Percentiles rank a stretch among this genome's conserved stretches.
phyloP scores from a whole-genome alignment of 306 rosid genomes.

The Elaeagnus macrophylla region DNA sequence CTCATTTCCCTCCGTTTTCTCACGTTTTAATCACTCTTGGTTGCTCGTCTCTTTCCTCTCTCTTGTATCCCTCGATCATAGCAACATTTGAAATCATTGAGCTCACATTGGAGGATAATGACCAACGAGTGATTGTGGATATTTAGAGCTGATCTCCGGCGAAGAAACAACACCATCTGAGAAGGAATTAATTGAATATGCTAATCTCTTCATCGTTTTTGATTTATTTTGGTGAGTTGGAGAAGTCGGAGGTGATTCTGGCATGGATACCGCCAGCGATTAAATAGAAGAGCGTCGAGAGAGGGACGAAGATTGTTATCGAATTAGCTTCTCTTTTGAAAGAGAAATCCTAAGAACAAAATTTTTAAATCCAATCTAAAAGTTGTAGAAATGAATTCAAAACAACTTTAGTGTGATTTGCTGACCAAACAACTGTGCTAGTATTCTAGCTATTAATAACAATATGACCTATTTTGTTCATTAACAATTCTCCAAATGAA shows the following conservation, averaged over 20 bases:
- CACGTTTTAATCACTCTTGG: too few species aligned
- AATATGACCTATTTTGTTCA: conserved; percentile 15
- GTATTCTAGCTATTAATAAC: conserved; percentile 12
- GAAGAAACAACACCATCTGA: conserved; percentile 25
- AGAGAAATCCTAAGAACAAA: conserved; percentile 52
- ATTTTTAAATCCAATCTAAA: conserved; percentile 42
- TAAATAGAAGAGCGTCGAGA: conserved; percentile 65
- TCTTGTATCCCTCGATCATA: too few species aligned
- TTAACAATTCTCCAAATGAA: conserved; percentile 23
- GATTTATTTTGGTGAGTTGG: conserved; percentile 7
- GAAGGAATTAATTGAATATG: background rate
- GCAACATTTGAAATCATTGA: too few species aligned
- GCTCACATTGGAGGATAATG: conserved; percentile 8
- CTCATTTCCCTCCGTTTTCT: too few species aligned
- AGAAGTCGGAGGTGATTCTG: conserved; percentile 9
- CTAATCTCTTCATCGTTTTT: background rate
- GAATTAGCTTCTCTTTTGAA: conserved; percentile 85
- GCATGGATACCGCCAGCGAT: conserved; percentile 86
- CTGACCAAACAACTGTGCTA: conserved; percentile 27
- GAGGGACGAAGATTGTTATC: conserved; percentile 68
- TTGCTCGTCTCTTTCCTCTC: too few species aligned
- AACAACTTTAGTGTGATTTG: conserved; percentile 8
- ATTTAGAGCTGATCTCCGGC: conserved; percentile 63
- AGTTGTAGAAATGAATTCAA: conserved; percentile 32
- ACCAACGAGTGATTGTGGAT: conserved; percentile 41